Evolutionary conservation across 371 early-diverging fungal species (phyloP), one percentile per base, ranked within the genome.

Genomic region (Mortierella sp.): DNA sequence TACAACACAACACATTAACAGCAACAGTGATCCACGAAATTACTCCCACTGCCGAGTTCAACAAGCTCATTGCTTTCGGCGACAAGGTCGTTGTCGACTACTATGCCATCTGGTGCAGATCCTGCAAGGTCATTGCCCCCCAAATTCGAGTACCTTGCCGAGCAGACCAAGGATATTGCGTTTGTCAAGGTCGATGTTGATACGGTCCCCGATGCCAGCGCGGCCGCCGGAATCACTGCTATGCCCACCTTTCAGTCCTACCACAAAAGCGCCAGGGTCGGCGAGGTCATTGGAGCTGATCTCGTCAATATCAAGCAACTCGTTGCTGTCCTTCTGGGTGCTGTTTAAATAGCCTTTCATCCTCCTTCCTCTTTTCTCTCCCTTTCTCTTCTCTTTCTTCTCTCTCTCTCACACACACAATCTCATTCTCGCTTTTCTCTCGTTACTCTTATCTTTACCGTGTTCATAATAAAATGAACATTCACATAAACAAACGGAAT

Each of bases 241-340:
- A 97, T 97, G 97, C 98, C 98, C 65, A 96, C 97, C 45, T 94
- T 98, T 90, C 89, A 91, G 79, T 87, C 93, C 87, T 94, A 91
- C 90, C 87, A 91, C 84, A 75, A 91, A 37, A 96, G 96, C 68
- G 53, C 88, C 24, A 90, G 92, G 89, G 82, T 93, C 48, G 91
- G 80, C 50, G 93, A 95, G 79, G 86, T 95, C 24, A 85, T 93
- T 52, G 97, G 97, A 64, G 95, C 95, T 69, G 90, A 92, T 39
- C 11, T 34, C 11, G 40, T 0, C 52, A 70, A 69, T n/a, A 69
- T 79, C 44, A 64, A 65, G 47, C 8, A 13, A 8, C 66, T 79
- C 19, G 29, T 79, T 37, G 34, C 50, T 13, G 44, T 44, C 0
- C 10, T 70, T 29, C n/a, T n/a, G n/a, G 19, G 40, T 50, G 14